Percentiles rank a stretch among this genome's conserved stretches.
Conservation (phyloP, 345 rosid species). For the Eucalyptus grandis region DNA sequence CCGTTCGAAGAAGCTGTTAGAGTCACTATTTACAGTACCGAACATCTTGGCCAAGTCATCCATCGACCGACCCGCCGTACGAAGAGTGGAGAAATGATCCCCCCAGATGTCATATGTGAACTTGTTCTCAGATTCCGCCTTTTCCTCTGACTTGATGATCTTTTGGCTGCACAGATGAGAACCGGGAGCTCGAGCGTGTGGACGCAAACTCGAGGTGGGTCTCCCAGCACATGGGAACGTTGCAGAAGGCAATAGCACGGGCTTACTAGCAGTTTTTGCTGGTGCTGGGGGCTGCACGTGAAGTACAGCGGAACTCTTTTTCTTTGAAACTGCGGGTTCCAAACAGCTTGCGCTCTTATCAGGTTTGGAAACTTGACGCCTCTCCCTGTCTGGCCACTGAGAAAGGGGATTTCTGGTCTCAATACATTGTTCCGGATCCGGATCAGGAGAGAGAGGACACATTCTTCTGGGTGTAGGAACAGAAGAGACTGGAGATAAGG, state of each 20-base stretch:
- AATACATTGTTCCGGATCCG: constrained; percentile 1
- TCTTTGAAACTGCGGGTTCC: background rate
- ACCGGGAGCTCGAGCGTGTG: constrained; percentile 77
- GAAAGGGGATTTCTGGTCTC: constrained; percentile 15
- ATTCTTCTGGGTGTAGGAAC: constrained; percentile 5
- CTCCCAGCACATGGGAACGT: constrained; percentile 26
- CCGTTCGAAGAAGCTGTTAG: constrained; percentile 70
- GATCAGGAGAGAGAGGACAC: constrained; percentile 18
- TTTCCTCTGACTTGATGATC: constrained; percentile 12
- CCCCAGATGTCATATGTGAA: constrained; percentile 83
- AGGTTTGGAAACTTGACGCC: constrained; percentile 11
- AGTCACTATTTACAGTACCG: constrained; percentile 8
- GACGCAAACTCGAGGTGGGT: constrained; percentile 5
- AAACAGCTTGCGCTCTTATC: background rate
- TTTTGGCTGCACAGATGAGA: constrained; percentile 18
- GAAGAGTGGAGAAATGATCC: constrained; percentile 55
- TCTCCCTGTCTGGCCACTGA: background rate
- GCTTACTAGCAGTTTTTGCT: constrained; percentile 6
- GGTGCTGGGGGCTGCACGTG: constrained; percentile 6
- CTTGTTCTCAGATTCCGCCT: constrained; percentile 8
- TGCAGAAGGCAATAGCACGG: constrained; percentile 28
- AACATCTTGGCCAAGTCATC: constrained; percentile 25
- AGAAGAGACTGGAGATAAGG: constrained; percentile 44
- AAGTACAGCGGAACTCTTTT: background rate
- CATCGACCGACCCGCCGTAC: constrained; percentile 17